A percentile compares a stretch with the other conserved stretches of the same genome.
These are phyloP conservation scores for Candida oleophila DNA, from an alignment of 805 yeast genomes.

Conservation along the genomic window DNA sequence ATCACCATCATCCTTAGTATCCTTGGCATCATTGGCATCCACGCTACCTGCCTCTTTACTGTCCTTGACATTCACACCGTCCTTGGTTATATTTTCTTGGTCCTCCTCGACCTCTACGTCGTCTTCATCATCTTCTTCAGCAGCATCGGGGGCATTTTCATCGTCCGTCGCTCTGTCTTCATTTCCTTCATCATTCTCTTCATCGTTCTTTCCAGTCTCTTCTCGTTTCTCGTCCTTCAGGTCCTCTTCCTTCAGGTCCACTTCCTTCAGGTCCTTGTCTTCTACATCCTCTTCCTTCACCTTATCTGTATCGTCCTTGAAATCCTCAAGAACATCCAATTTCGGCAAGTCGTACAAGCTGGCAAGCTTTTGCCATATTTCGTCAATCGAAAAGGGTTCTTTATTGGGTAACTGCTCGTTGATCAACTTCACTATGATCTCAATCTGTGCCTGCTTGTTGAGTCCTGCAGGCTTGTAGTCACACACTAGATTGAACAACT, in stretches of 20 bases:
- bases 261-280: constrained; percentile 7
- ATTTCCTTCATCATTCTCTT: constrained; percentile 7
- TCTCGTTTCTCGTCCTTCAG: constrained; percentile 7
- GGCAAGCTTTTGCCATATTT: constrained; percentile 58
- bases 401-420: constrained; percentile 22
- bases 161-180: constrained; percentile 1
- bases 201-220: constrained; percentile 8
- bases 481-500: constrained; percentile 59
- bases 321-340: constrained; percentile 44
- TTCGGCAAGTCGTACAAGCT: constrained; percentile 55
- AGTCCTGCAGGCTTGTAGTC: constrained; percentile 69
- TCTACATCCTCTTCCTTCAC: constrained; percentile 7
- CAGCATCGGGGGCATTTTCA: background rate
- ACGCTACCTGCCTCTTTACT: constrained; percentile 1
- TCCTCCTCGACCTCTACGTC: constrained; percentile 12
- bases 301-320: constrained; percentile 5
- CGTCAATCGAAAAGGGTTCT: constrained; percentile 40
- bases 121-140: constrained; percentile 7
- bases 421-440: constrained; percentile 39
- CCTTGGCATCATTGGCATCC: background rate
- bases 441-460: constrained; percentile 43
- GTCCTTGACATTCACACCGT: constrained; percentile 10
- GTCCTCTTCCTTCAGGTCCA: constrained; percentile 8
- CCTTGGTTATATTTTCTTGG: constrained; percentile 14
- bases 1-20: too few relatives aligned